These are phyloP conservation scores for Penicillium sp. DNA, from an alignment of 2,329 filamentous ascomycete species.

Conservation along the genomic window DNA sequence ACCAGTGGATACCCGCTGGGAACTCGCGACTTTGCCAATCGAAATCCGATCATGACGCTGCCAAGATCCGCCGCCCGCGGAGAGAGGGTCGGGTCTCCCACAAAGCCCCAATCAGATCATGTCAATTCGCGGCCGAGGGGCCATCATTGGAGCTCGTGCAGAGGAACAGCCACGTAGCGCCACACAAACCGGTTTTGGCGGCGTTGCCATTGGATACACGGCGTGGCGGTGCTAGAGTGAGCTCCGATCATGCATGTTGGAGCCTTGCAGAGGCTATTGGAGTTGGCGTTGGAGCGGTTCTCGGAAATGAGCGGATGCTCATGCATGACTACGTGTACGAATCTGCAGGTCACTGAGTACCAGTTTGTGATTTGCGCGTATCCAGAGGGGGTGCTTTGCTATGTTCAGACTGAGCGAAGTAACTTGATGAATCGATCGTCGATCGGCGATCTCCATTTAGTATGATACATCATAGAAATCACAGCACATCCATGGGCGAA, in stretches of 20 bases:
- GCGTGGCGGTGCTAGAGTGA: slow-evolving; percentile 19
- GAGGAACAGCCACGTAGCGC: slow-evolving; percentile 23
- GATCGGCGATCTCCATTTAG: not conserved
- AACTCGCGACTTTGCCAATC: slow-evolving; percentile 15
- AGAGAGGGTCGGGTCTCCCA: not conserved
- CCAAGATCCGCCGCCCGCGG: slow-evolving; percentile 21
- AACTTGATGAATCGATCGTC: not conserved
- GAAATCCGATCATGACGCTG: slow-evolving; percentile 24
- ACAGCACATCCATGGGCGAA: not conserved
- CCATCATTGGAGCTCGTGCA: not conserved
- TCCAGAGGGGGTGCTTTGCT: not conserved
- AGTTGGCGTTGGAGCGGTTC: not conserved
- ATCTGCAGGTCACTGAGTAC: not conserved
- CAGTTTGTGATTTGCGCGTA: slow-evolving; percentile 4
- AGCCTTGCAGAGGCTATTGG: not conserved
- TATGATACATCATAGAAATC: not conserved
- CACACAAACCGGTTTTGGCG: slow-evolving; percentile 18
- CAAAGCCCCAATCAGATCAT: not conserved
- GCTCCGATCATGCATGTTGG: slow-evolving; percentile 4
- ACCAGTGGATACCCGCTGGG: slow-evolving; percentile 1
- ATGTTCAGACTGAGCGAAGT: not conserved
- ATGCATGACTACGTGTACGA: slow-evolving; percentile 4
- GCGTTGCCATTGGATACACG: slow-evolving; percentile 7
- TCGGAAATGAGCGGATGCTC: not conserved
- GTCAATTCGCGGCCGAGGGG: not conserved